Conservation (phyloP, 768 basidiomycete genomes). For the Psilocybe tampanensis region DNA sequence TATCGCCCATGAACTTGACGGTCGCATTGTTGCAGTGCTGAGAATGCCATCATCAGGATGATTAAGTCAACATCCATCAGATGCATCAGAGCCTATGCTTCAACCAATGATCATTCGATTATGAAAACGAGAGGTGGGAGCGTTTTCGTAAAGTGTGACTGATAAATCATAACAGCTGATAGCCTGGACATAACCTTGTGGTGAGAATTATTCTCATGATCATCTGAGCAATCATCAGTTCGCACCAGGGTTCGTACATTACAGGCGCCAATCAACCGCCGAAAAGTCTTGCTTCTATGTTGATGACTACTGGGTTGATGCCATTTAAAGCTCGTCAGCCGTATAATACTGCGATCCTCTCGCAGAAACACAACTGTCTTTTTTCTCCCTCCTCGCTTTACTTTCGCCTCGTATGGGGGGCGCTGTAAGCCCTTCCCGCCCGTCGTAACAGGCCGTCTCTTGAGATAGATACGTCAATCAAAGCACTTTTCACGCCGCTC, state of each 20-base stretch:
- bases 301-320: background rate
- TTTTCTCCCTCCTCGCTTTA: background rate
- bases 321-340: background rate
- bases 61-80: no score
- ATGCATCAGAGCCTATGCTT: no score
- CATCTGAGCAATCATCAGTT: background rate
- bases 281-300: background rate
- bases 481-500: background rate
- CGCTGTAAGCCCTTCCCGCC: background rate
- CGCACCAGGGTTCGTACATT: background rate
- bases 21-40: background rate
- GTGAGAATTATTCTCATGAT: background rate
- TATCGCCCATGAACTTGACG: no score
- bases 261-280: conserved; percentile 16
- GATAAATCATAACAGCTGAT: background rate
- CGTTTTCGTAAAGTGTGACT: no score
- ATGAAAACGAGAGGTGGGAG: background rate
- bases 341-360: background rate
- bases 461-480: background rate
- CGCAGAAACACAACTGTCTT: background rate
- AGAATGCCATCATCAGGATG: background rate
- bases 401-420: background rate
- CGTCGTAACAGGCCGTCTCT: background rate
- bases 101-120: no score
- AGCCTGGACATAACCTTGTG: background rate